A percentile compares a stretch with the other conserved stretches of the same genome.
Evolutionary conservation across 768 basidiomycete species (phyloP).

Genomic region (Gloeopeniophorella convolvens): DNA sequence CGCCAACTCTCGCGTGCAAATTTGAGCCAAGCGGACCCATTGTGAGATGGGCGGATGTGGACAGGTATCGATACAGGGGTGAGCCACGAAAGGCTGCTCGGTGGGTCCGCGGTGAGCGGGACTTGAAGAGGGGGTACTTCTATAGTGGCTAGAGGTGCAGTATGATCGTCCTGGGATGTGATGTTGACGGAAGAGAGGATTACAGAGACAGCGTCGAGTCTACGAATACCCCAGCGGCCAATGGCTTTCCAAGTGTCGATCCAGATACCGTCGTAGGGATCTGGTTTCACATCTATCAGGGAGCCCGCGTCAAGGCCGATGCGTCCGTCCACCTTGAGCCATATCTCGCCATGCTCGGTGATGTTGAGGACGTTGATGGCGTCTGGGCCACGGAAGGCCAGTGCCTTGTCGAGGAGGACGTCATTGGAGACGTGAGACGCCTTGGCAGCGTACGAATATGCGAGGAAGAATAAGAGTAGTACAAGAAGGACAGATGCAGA

Average conservation of each 20-base stretch:
- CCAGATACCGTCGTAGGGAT: slow-evolving; percentile 39
- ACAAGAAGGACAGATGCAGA: slow-evolving; percentile 42
- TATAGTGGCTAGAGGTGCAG: slow-evolving; percentile 41
- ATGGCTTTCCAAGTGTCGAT: slow-evolving; percentile 54
- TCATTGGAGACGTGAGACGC: slow-evolving; percentile 49
- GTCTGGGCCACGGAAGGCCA: slow-evolving; percentile 57
- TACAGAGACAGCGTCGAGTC: slow-evolving; percentile 50
- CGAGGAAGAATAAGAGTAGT: slow-evolving; percentile 42
- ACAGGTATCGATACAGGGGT: slow-evolving; percentile 13
- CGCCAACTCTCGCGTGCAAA: slow-evolving; percentile 17
- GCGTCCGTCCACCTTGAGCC: slow-evolving; percentile 49
- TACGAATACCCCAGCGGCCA: slow-evolving; percentile 60
- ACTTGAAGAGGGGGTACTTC: slow-evolving; percentile 45
- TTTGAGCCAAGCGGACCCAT: slow-evolving; percentile 12
- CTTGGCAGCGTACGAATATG: slow-evolving; percentile 59
- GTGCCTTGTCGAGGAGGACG: slow-evolving; percentile 46
- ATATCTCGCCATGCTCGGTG: slow-evolving; percentile 50
- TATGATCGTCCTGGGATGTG: slow-evolving; percentile 35
- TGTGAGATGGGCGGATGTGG: slow-evolving; percentile 9
- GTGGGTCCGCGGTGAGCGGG: slow-evolving; percentile 27
- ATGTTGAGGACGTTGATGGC: slow-evolving; percentile 55
- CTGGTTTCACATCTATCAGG: slow-evolving; percentile 48
- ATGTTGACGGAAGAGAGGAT: slow-evolving; percentile 46
- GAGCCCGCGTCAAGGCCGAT: slow-evolving; percentile 65
- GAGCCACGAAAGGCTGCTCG: slow-evolving; percentile 15